Evolutionary conservation across 2,329 filamentous ascomycete genomes (phyloP).

Genomic region (Pseudocercospora macadamiae): DNA sequence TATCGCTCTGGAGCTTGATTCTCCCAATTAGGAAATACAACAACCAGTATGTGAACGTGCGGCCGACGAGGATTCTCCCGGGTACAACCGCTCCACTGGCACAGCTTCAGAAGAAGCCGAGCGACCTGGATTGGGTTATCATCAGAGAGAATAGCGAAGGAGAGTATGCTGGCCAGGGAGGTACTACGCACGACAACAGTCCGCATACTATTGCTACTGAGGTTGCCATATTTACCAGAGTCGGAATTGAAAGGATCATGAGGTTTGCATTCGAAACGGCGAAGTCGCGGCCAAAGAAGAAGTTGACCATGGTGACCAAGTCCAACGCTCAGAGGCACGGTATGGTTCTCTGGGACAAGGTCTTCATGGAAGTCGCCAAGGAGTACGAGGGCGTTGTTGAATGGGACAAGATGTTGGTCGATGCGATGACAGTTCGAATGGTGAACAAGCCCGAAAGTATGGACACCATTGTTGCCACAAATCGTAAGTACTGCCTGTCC

Average conservation of each 20-base stretch:
- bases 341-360: constrained; percentile 54
- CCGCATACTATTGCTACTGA: constrained; percentile 49
- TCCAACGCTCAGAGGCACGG: constrained; percentile 53
- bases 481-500: constrained; percentile 45
- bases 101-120: constrained; percentile 37
- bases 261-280: constrained; percentile 53
- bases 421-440: constrained; percentile 55
- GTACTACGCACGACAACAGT: constrained; percentile 45
- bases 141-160: constrained; percentile 54
- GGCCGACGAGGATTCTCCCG: constrained; percentile 53
- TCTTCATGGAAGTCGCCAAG: constrained; percentile 51
- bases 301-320: constrained; percentile 56
- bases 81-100: constrained; percentile 47
- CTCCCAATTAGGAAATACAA: constrained; percentile 68
- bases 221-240: constrained; percentile 51
- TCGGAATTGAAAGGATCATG: constrained; percentile 52
- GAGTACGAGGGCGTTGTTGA: constrained; percentile 49
- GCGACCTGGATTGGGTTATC: constrained; percentile 53
- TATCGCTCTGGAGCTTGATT: constrained; percentile 67
- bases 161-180: constrained; percentile 52
- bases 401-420: constrained; percentile 55
- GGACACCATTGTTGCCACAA: constrained; percentile 54
- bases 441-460: constrained; percentile 49
- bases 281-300: constrained; percentile 46
- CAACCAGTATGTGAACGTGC: constrained; percentile 70